Conservation (phyloP, 768 basidiomycete genomes). For the Leccinum subgranulosum region DNA sequence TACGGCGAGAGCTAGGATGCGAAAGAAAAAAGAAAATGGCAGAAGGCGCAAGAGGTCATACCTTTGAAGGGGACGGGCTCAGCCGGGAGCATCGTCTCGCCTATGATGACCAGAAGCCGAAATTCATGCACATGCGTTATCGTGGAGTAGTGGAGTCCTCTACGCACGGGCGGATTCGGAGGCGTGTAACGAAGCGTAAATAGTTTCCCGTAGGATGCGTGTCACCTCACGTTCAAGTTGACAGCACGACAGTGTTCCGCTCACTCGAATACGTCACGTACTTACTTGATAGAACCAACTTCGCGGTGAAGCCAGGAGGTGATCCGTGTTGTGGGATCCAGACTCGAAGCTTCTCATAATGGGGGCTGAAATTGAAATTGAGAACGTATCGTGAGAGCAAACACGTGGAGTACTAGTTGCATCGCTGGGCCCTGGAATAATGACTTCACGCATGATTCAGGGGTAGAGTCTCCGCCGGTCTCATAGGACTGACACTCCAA, state of each 20-base stretch:
- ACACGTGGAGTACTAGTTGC: background rate
- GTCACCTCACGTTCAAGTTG: background rate
- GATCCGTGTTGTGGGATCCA: background rate
- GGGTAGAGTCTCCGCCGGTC: too few relatives aligned
- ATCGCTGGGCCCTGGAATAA: too few relatives aligned
- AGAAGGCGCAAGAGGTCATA: slow-evolving; percentile 6
- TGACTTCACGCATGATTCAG: too few relatives aligned
- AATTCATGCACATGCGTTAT: background rate
- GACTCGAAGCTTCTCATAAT: background rate
- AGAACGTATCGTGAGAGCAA: too few relatives aligned
- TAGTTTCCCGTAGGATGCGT: background rate
- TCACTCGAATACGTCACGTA: slow-evolving; percentile 17
- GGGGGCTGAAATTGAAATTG: too few relatives aligned
- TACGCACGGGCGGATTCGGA: background rate
- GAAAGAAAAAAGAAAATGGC: background rate
- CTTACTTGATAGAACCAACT: background rate
- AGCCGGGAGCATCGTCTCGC: slow-evolving; percentile 2
- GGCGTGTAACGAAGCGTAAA: slow-evolving; percentile 10
- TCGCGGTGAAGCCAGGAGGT: background rate
- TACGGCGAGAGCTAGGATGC: background rate
- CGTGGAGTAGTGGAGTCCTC: background rate
- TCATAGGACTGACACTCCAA: too few relatives aligned
- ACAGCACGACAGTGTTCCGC: background rate
- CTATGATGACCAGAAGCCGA: background rate
- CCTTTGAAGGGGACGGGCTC: slow-evolving; percentile 1